phyloP scores from a whole-genome alignment of 139 green algal genomes.

The Spirogloea muscicola region DNA sequence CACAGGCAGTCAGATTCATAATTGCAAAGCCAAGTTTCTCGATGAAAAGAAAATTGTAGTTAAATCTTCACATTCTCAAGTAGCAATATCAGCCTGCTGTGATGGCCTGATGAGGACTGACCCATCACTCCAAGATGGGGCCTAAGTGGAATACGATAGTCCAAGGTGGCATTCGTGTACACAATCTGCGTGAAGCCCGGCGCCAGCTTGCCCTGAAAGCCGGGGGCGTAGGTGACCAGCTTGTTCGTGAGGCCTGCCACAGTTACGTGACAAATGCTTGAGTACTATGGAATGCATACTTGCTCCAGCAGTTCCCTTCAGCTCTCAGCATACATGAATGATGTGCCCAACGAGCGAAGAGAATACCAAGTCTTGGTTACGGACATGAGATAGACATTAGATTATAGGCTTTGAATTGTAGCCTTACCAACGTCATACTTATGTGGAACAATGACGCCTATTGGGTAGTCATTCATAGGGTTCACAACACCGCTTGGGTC shows the following conservation, averaged over 20 bases:
- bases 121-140: constrained; percentile 6
- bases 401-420: too few species aligned
- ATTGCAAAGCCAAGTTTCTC: too few species aligned
- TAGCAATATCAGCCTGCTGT: too few species aligned
- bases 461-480: background rate
- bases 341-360: background rate
- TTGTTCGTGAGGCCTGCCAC: background rate
- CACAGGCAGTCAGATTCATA: too few species aligned
- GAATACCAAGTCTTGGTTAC: too few species aligned
- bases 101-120: background rate
- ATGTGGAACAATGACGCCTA: too few species aligned
- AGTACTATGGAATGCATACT: background rate
- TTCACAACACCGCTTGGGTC: background rate
- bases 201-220: background rate
- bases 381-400: too few species aligned
- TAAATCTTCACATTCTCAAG: too few species aligned
- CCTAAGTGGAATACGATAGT: constrained; percentile 1
- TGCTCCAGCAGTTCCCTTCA: background rate
- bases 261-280: background rate
- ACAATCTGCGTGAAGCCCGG: background rate
- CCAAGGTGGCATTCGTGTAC: background rate
- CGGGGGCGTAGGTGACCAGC: background rate
- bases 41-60: too few species aligned
- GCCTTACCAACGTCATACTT: background rate
- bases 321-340: background rate